phyloP scores from a whole-genome alignment of 2,329 filamentous ascomycete species.

The Calonectria leucothoes region DNA sequence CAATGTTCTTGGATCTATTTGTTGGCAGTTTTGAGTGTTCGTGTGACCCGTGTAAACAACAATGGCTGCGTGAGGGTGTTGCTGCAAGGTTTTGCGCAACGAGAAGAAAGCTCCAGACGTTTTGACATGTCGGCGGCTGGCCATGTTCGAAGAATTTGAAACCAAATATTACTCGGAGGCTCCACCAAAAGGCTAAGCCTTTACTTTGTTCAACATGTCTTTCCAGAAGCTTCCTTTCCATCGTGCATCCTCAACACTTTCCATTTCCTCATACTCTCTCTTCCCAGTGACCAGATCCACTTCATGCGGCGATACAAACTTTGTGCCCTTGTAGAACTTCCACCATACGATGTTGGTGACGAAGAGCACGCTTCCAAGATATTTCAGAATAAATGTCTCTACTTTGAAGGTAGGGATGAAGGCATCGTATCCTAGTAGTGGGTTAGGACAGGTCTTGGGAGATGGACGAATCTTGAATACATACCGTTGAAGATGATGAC shows the following conservation, averaged over 20 bases:
- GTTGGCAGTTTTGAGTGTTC: neutral
- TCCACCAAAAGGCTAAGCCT: neutral
- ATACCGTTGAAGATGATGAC: slow-evolving; percentile 68
- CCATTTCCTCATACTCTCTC: slow-evolving; percentile 31
- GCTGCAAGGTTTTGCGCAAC: neutral
- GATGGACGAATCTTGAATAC: neutral
- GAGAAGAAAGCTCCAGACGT: neutral
- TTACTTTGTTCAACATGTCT: neutral
- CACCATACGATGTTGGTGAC: slow-evolving; percentile 72
- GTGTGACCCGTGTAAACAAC: neutral
- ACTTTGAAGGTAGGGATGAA: slow-evolving; percentile 73
- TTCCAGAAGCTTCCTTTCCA: slow-evolving; percentile 23
- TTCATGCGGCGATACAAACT: slow-evolving; percentile 57
- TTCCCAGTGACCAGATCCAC: slow-evolving; percentile 68
- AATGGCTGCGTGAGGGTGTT: neutral
- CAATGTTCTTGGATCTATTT: neutral
- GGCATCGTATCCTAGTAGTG: slow-evolving; percentile 63
- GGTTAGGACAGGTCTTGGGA: neutral
- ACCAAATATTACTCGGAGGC: neutral
- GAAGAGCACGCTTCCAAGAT: slow-evolving; percentile 51
- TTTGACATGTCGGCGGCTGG: neutral
- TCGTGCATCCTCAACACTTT: slow-evolving; percentile 3
- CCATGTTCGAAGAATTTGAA: neutral
- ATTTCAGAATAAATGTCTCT: slow-evolving; percentile 72
- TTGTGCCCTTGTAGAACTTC: slow-evolving; percentile 71